phyloP scores from a whole-genome alignment of 495 filamentous ascomycete species.

The Lepidopterella palustris region DNA sequence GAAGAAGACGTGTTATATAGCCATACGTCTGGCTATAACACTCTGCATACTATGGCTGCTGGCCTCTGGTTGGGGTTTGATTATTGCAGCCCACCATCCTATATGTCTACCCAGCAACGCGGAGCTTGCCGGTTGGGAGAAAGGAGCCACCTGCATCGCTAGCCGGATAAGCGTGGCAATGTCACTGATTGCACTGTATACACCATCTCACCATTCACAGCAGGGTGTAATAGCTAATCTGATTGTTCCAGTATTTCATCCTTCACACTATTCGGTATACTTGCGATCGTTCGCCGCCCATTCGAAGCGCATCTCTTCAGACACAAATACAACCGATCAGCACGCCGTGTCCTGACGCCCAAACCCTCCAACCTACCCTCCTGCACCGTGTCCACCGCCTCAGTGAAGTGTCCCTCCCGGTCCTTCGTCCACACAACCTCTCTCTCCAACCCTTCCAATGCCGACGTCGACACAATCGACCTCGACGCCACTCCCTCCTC shows the following conservation, averaged over 20 bases:
- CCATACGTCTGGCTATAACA: constrained; percentile 22
- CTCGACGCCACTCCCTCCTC: constrained; percentile 7
- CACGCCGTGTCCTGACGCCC: constrained; percentile 5
- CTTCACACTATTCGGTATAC: constrained; percentile 23
- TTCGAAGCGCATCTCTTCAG: constrained; percentile 28
- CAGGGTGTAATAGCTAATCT: not conserved
- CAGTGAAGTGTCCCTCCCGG: constrained; percentile 12
- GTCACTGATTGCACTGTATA: constrained; percentile 25
- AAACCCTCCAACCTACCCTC: constrained; percentile 6
- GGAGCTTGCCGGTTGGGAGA: constrained; percentile 13
- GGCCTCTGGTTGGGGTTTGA: constrained; percentile 28
- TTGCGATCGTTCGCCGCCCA: constrained; percentile 23
- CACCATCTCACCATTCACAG: not conserved
- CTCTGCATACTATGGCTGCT: constrained; percentile 28
- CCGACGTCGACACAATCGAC: constrained; percentile 19
- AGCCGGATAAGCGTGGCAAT: constrained; percentile 13
- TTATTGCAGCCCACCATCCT: constrained; percentile 23
- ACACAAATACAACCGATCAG: constrained; percentile 7
- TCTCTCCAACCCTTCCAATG: constrained; percentile 15
- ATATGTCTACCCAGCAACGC: constrained; percentile 14
- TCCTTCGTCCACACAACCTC: constrained; percentile 16
- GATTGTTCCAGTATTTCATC: constrained; percentile 19
- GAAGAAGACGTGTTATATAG: constrained; percentile 27
- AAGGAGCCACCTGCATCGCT: constrained; percentile 17
- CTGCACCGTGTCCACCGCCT: constrained; percentile 16